phyloP scores from a whole-genome alignment of 2,329 filamentous ascomycete species.

The Diaporthe batatas region DNA sequence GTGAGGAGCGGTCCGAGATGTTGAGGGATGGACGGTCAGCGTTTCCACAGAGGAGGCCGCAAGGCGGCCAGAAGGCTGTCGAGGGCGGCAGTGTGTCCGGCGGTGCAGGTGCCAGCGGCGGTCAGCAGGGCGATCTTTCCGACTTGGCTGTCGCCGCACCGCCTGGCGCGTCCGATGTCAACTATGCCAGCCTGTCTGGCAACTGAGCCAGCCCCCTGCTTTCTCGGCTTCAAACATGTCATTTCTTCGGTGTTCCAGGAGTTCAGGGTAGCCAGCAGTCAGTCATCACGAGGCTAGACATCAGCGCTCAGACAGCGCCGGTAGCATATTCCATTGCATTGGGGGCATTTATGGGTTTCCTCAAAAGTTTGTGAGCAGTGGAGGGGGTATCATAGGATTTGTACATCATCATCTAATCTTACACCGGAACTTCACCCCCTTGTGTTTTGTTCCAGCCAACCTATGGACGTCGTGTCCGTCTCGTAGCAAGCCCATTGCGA shows the following conservation, averaged over 20 bases:
- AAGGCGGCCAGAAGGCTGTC: slow-evolving; percentile 50
- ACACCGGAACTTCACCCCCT: slow-evolving; percentile 3
- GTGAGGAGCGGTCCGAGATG: slow-evolving; percentile 85
- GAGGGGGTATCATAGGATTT: slow-evolving; percentile 51
- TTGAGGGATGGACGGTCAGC: slow-evolving; percentile 80
- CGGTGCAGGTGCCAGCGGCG: slow-evolving; percentile 46
- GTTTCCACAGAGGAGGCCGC: slow-evolving; percentile 61
- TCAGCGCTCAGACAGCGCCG: not conserved
- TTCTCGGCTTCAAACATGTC: not conserved
- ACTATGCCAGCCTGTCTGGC: slow-evolving; percentile 88
- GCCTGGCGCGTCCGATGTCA: slow-evolving; percentile 81
- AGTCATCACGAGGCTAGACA: slow-evolving; percentile 5
- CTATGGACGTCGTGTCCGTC: not conserved
- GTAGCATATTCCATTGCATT: slow-evolving; percentile 27
- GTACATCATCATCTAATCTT: slow-evolving; percentile 42
- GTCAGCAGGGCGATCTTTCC: slow-evolving; percentile 46
- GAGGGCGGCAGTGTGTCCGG: slow-evolving; percentile 48
- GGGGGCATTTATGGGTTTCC: slow-evolving; percentile 1
- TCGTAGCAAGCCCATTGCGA: not conserved
- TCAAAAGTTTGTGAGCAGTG: slow-evolving; percentile 7
- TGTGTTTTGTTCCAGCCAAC: not conserved
- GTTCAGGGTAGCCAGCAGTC: slow-evolving; percentile 43
- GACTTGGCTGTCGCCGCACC: slow-evolving; percentile 76
- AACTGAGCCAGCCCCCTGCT: slow-evolving; percentile 48
- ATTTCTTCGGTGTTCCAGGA: slow-evolving; percentile 48